These are phyloP conservation scores for Fraxinus paxiana DNA, from an alignment of 305 asterid genomes.

Conservation along the genomic window DNA sequence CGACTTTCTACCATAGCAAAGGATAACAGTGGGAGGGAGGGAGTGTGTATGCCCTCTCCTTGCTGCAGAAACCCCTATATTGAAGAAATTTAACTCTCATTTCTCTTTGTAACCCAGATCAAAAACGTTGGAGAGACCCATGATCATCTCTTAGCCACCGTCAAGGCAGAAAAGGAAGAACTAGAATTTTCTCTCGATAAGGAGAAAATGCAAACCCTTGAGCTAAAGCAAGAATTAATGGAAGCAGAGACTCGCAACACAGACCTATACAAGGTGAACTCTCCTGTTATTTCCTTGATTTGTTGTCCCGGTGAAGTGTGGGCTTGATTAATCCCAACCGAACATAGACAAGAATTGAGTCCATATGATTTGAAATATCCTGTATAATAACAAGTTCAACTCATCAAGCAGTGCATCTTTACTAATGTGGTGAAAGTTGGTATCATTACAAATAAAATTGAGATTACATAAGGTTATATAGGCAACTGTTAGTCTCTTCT, in stretches of 20 bases:
- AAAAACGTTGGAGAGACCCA: constrained; percentile 58
- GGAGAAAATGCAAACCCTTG: constrained; percentile 63
- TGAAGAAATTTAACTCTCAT: constrained; percentile 12
- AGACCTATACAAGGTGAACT: constrained; percentile 76
- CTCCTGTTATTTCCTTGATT: constrained; percentile 21
- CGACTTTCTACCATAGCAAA: not conserved
- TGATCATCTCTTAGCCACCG: constrained; percentile 48
- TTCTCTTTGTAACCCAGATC: constrained; percentile 39
- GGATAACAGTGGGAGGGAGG: not conserved
- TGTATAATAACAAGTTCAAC: not conserved
- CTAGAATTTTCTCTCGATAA: constrained; percentile 60
- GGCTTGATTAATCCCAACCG: constrained; percentile 6
- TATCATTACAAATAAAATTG: not conserved
- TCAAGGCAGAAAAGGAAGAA: constrained; percentile 73
- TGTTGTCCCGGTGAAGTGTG: constrained; percentile 6
- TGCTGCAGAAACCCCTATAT: constrained; percentile 12
- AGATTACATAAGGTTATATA: not conserved
- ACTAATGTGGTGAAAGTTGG: not conserved
- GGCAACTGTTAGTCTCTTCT: not conserved
- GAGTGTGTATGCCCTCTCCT: not conserved
- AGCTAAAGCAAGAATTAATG: constrained; percentile 63
- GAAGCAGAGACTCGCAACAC: constrained; percentile 70
- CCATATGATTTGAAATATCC: not conserved
- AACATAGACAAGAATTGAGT: not conserved
- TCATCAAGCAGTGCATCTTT: not conserved